Evolutionary conservation across 2,329 filamentous ascomycete species (phyloP).

Genomic region (Pseudocercospora macadamiae): DNA sequence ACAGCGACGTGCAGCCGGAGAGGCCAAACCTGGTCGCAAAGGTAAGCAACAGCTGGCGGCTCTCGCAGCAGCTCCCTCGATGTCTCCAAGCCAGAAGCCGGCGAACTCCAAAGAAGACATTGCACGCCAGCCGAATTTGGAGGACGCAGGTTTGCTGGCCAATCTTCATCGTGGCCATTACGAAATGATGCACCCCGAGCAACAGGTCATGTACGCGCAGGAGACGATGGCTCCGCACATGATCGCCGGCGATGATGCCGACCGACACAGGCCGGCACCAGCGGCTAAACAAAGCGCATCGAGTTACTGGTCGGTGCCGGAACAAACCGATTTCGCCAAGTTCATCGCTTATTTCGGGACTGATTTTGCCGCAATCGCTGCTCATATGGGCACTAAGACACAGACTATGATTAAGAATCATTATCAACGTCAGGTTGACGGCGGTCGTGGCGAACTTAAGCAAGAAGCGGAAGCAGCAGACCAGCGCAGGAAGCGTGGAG

Average conservation of each 20-base stretch:
- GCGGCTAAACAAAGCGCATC: slow-evolving; percentile 49
- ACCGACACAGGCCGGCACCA: slow-evolving; percentile 28
- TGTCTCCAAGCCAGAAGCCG: slow-evolving; percentile 38
- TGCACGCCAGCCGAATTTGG: slow-evolving; percentile 25
- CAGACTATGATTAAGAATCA: slow-evolving; percentile 76
- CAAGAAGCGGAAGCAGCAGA: slow-evolving; percentile 48
- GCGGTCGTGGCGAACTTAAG: slow-evolving; percentile 47
- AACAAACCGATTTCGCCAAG: slow-evolving; percentile 74
- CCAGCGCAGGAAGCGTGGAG: slow-evolving; percentile 45
- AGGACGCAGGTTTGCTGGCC: slow-evolving; percentile 39
- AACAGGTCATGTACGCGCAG: slow-evolving; percentile 26
- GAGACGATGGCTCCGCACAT: slow-evolving; percentile 8
- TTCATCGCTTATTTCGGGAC: slow-evolving; percentile 76
- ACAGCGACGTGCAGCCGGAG: slow-evolving; percentile 35
- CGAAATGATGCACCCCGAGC: slow-evolving; percentile 22
- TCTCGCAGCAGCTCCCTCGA: slow-evolving; percentile 33
- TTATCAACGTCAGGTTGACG: slow-evolving; percentile 50
- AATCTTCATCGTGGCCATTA: slow-evolving; percentile 31
- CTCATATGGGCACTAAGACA: slow-evolving; percentile 81
- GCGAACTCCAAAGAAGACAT: slow-evolving; percentile 35
- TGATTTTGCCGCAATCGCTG: slow-evolving; percentile 75
- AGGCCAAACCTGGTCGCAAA: slow-evolving; percentile 42
- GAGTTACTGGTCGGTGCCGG: slow-evolving; percentile 86
- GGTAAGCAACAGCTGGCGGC: slow-evolving; percentile 45
- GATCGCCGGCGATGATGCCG: slow-evolving; percentile 27